Base-by-base conservation (phyloP, 495 filamentous ascomycete species). In the Aspergillus asperescens region DNA sequence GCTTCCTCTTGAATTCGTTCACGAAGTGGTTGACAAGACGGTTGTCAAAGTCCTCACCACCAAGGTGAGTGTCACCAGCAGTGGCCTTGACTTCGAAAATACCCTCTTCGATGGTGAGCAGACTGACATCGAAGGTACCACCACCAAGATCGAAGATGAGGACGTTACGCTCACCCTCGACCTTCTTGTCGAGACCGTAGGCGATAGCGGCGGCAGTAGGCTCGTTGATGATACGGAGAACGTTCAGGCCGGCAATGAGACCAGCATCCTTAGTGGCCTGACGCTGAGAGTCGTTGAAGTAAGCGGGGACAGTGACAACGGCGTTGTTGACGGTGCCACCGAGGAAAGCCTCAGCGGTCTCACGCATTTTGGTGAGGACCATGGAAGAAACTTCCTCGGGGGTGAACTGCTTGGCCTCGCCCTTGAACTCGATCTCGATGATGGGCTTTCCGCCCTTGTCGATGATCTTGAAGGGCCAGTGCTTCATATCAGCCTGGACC, bases 251-350 rank as follows among this genome's bases (percentile, higher is more conserved):
- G 60, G 92, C 83, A 70, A 98, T 98, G 68, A 92, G 86, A 81
- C 93, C 93, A 62, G 93, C 88, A 69, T 98, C 93, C 81, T 98
- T 98, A 74, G 93, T 98, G 52, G 93, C 91, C 76, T 96, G 92
- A 74, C 92, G 89, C 78, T 98, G 93, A 63, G 91, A 94, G 82
- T 96, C 93, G 80, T 96, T 98, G 88, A 98, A 98, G 81, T 98
- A 98, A 66, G 92, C 93, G 19, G 93, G 92, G 55, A 98, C 92
- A 58, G 92, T 98, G 70, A 98, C 86, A 66, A 98, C 92, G 47
- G 92, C 93, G 77, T 96, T 96, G 81, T 95, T 90, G 72, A 98
- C 88, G 64, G 89, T 94, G 73, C 88, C 89, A 68, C 92, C 93
- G 58, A 98, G 83, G 78, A 96, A 96, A 61, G 83, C 79, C 80